Base-by-base conservation (phyloP, 306 rosid genomes). In the Medicago truncatula region DNA sequence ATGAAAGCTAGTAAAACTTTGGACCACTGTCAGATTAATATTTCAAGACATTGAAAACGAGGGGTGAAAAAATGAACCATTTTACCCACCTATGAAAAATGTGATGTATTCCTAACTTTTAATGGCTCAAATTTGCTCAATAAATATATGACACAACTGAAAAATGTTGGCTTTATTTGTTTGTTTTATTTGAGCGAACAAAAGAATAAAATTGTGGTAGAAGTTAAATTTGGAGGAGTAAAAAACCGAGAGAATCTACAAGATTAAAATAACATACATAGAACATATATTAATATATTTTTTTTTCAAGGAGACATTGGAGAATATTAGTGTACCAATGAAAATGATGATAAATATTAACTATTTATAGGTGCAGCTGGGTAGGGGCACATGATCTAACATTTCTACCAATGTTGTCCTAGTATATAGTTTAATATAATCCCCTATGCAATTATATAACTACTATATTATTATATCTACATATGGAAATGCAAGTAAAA, bases 311-410 rank as follows among this genome's bases (percentile, higher is more conserved):
- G 75, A 75, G 78, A 66, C 49, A 78, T 8, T 10, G 38, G 75
- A 76, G 81, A 76, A 83, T 81, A 85, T 63, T 56, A 74, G 16
- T 23, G 80, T 44, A 60, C 75, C 47, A 73, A 61, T 58, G 67
- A 64, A 63, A 82, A 78, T 75, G 69, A 75, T n/a, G 65, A 76
- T 12, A 66, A 74, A 83, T 39, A 75, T 56, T 62, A 18, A 71
- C 13, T 41, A 74, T 64, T 54, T 43, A 60, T 66, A 68, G 76
- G 38, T 77, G 86, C 76, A 77, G 75, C 11, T 72, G 18, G 72
- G 82, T 67, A 84, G 78, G 84, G 86, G 88, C 88, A 84, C 90
- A 86, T 84, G 87, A 83, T 80, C 81, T 82, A 81, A 65, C 85
- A 82, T 77, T 13, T 39, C n/a, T 60, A 44, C 36, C 73, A 71